Base-by-base conservation (phyloP, 805 yeast species). In the Diddensiella transvaalensis region DNA sequence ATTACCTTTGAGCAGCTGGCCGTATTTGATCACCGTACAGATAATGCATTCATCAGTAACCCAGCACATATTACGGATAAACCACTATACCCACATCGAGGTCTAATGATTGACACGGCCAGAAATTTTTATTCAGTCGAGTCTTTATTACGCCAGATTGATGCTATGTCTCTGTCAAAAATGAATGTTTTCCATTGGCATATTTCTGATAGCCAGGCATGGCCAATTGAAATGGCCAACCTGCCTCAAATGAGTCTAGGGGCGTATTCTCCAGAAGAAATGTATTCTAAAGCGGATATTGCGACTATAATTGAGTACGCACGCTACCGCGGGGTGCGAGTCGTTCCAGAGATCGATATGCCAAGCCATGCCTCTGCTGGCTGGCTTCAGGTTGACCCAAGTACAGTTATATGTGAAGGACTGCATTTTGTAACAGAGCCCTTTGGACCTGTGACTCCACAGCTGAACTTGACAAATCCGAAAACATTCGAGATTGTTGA, bases 291-390 rank as follows among this genome's bases (percentile, higher is more conserved):
- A 5, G 41, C 52, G 3, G 72, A 69, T 46, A 49, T 71, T 18
- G 35, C 33, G n/a, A 44, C 57, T 10, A 47, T 71, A 3, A 60
- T 71, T 17, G 50, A 50, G 19, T 70, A 68, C 54, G 74, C 71
- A 2, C 48, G 50, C 13, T 55, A 36, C 2, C 57, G 69, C 41
- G 76, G 75, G 11, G 67, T 71, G 5, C 63, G 75, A 49, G 61
- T 72, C n/a, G 54, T 71, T 22, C 74, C 75, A 3, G 76, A 71
- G 52, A 51, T 71, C 22, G 76, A 72, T 50, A 50, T 67, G 56
- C 75, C 75, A 3, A 74, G 74, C 1, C 76, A 72, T 52, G 58
- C 73, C 11, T 54, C 65, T 22, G 64, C 74, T 3, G 76, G 75
- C 1, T 72, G 70, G 70, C 49, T 48, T 29, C 64, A 59, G 42